Evolutionary conservation across 805 yeast species (phyloP).

Genomic region (Yamadazyma philogaea): DNA sequence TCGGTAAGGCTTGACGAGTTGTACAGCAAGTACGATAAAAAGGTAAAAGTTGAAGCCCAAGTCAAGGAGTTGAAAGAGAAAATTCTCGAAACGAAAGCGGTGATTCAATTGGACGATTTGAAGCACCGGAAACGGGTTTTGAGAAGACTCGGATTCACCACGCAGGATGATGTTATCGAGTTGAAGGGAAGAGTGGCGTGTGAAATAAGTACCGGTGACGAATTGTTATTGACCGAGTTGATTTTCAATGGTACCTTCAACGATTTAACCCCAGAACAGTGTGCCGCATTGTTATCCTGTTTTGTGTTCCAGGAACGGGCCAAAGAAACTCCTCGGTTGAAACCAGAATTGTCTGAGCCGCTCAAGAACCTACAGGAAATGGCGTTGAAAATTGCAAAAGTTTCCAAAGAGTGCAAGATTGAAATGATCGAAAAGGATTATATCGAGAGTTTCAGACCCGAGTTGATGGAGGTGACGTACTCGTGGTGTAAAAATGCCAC

Average conservation of each 20-base stretch:
- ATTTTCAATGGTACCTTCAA: constrained; percentile 94
- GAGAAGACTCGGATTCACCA: constrained; percentile 86
- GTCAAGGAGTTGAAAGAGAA: constrained; percentile 60
- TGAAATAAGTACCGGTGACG: constrained; percentile 90
- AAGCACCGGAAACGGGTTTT: constrained; percentile 90
- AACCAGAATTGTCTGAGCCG: constrained; percentile 92
- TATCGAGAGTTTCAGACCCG: constrained; percentile 86
- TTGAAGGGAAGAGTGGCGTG: constrained; percentile 97
- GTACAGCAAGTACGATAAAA: constrained; percentile 62
- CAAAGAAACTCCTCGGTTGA: constrained; percentile 79
- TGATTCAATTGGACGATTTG: constrained; percentile 90
- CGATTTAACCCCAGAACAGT: constrained; percentile 81
- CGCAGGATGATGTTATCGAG: constrained; percentile 85
- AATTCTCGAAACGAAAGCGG: constrained; percentile 81
- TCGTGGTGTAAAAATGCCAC: constrained; percentile 97
- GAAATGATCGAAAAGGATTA: constrained; percentile 91
- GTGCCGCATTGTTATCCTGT: constrained; percentile 89
- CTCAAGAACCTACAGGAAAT: constrained; percentile 82
- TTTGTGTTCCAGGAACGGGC: constrained; percentile 97
- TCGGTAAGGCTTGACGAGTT: constrained; percentile 59
- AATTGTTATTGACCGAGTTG: constrained; percentile 79
- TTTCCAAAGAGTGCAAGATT: constrained; percentile 83
- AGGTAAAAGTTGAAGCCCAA: constrained; percentile 57
- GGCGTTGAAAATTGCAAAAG: constrained; percentile 87
- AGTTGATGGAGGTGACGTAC: constrained; percentile 93